Percentiles rank a stretch among this genome's conserved stretches.
These are phyloP conservation scores for Pichia insulana DNA, from an alignment of 805 yeast genomes.

Conservation along the genomic window DNA sequence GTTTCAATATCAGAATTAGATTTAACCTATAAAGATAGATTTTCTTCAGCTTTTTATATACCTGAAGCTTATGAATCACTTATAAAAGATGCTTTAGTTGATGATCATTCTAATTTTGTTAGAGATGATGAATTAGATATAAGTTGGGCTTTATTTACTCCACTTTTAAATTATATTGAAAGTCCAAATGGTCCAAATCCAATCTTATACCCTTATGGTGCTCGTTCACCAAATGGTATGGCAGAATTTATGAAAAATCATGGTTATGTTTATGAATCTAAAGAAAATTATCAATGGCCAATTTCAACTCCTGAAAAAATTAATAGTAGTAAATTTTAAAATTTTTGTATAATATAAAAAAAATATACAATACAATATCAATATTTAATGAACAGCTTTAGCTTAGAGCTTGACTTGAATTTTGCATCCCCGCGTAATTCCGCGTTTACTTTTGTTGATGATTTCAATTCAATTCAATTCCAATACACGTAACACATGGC, in stretches of 20 bases:
- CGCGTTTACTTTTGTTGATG: background rate
- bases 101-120: conserved; percentile 95
- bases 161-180: conserved; percentile 75
- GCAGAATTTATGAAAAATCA: conserved; percentile 53
- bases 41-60: conserved; percentile 72
- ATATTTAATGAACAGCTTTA: too few species aligned
- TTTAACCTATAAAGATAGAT: conserved; percentile 73
- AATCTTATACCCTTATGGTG: conserved; percentile 72
- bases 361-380: too few species aligned
- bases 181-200: conserved; percentile 60
- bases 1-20: conserved; percentile 86
- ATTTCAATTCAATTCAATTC: background rate
- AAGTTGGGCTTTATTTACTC: conserved; percentile 91
- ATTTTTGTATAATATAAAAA: background rate
- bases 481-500: too few species aligned
- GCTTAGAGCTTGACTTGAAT: too few species aligned
- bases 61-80: conserved; percentile 98
- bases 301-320: conserved; percentile 47
- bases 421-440: too few species aligned
- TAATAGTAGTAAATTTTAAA: conserved; percentile 22
- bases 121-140: conserved; percentile 95
- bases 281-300: conserved; percentile 84
- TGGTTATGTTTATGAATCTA: conserved; percentile 62
- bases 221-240: conserved; percentile 75
- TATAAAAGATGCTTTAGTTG: conserved; percentile 81